phyloP scores from a whole-genome alignment of 2,329 filamentous ascomycete genomes.

The Rutstroemia sydowiana region DNA sequence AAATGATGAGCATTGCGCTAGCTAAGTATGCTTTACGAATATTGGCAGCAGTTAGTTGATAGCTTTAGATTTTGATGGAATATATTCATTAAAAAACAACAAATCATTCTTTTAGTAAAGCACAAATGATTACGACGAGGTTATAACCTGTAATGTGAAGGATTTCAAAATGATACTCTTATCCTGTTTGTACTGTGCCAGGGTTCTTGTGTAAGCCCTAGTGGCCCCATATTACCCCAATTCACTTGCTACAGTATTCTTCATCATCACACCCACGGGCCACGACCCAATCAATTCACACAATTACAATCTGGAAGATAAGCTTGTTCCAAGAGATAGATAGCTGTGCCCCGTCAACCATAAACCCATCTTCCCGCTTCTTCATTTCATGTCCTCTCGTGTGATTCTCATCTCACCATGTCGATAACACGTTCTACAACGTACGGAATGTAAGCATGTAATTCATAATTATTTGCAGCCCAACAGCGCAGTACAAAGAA shows the following conservation, averaged over 20 bases:
- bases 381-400: neutral
- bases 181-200: too few relatives aligned
- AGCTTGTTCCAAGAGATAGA: conserved; percentile 2
- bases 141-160: neutral
- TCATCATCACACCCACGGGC: neutral
- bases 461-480: neutral
- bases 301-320: conserved; percentile 4
- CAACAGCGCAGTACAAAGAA: too few relatives aligned
- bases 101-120: neutral
- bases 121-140: neutral
- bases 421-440: neutral
- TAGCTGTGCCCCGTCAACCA: neutral
- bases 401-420: neutral
- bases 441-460: neutral
- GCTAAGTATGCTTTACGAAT: neutral
- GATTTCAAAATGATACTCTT: too few relatives aligned
- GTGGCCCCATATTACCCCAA: conserved; percentile 7
- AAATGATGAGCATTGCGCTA: neutral
- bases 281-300: neutral
- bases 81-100: neutral
- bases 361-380: neutral
- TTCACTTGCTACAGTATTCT: neutral
- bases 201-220: neutral
- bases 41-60: neutral
- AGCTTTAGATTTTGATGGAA: too few relatives aligned